Evolutionary conservation across 2,329 filamentous ascomycete genomes (phyloP), one percentile per base, ranked within the genome.

Genomic region (Ceratocystis papillata): DNA sequence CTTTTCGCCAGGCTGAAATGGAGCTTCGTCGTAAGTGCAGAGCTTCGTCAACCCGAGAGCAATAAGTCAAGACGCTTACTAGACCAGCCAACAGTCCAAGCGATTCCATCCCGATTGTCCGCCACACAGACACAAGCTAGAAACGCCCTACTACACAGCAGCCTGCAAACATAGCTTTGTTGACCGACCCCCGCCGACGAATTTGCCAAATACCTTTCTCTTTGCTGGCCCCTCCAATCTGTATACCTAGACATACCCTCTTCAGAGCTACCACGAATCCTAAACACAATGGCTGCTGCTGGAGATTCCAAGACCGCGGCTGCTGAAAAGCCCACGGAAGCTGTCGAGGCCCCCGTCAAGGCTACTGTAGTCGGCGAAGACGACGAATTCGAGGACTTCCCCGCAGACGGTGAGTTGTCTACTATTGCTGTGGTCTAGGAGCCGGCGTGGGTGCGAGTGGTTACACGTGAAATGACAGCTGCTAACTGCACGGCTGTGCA

Each of bases 311-410:
- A 79, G 71, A 68, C 75, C 62, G 68, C 69, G 59, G 66, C 65
- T 50, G 60, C 63, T 53, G 66, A 67, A 57, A 59, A 63, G 61
- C 61, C 61, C 7, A 20, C 44, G 17, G 44, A 45, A 15, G 8
- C 44, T 79, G 73, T 67, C 70, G 50, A 75, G 76, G 72, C 72
- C 79, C 76, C 61, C 61, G 61, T 33, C 44, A 45, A 63, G 33
- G 46, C 44, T 12, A 50, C 37, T 12, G 61, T 55, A 7, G 82
- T 97, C 33, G 94, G 96, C 76, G 94, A 99, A 76, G 94, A 99
- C 74, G 94, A 99, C 76, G 94, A 99, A 79, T 99, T 99, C 73
- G 94, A 99, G 75, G 94, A 99, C 76, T 99, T 99, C 74, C 94
- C 94, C 30, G 89, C 96, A 66, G 93, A 99, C 78, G 91, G 94